Percentiles rank a stretch among this genome's conserved stretches.
Conservation (phyloP, 805 yeast genomes). For the Saccharomycopsis sp. region DNA sequence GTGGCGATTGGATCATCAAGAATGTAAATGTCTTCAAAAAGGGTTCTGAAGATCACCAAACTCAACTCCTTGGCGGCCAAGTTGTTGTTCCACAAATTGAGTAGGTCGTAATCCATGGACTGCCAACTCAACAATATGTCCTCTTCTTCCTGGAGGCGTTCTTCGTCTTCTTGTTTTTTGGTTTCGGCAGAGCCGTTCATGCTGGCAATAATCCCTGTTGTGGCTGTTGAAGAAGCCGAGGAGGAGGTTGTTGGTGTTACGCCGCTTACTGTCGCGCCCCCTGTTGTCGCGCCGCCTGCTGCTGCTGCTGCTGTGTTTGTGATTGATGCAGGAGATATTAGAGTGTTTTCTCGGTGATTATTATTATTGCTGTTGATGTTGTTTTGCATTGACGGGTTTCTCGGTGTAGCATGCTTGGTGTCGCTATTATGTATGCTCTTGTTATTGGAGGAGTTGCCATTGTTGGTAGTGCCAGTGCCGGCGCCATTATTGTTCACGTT, state of each 20-base stretch:
- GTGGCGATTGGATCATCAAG: constrained; percentile 88
- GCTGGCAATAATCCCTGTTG: no score
- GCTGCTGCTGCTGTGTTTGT: no score
- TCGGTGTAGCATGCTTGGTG: no score
- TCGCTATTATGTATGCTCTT: constrained; percentile 22
- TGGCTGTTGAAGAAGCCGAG: no score
- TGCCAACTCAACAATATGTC: constrained; percentile 67
- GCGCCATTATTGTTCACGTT: background rate
- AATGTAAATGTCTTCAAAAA: constrained; percentile 88
- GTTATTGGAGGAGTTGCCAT: constrained; percentile 13
- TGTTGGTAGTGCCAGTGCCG: constrained; percentile 8
- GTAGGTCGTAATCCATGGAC: constrained; percentile 73
- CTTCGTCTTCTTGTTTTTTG: constrained; percentile 24
- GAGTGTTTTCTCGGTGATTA: no score
- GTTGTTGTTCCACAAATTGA: constrained; percentile 63
- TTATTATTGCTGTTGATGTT: no score
- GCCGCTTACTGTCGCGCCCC: constrained; percentile 8
- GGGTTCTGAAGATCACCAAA: constrained; percentile 67
- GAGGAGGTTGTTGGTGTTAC: no score
- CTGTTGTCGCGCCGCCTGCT: no score
- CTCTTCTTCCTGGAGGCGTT: constrained; percentile 38
- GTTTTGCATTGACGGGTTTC: no score
- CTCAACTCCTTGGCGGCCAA: constrained; percentile 65
- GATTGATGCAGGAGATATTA: no score
- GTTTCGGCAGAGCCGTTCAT: no score